Evolutionary conservation across 208 protist species (phyloP).

Genomic region (Leishmania mexicana): DNA sequence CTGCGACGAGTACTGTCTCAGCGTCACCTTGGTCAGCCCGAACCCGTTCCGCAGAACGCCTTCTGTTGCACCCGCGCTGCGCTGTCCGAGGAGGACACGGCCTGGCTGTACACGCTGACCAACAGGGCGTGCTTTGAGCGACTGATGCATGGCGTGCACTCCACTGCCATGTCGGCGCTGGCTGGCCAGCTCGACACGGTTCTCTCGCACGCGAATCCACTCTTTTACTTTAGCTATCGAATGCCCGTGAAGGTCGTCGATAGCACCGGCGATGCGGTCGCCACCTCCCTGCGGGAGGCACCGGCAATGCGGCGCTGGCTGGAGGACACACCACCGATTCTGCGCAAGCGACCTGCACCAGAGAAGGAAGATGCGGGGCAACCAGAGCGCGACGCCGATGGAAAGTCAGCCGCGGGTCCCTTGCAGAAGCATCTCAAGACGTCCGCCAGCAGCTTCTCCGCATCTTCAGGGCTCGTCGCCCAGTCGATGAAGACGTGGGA

Average conservation of each 20-base stretch:
- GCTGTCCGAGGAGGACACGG: slow-evolving; percentile 45
- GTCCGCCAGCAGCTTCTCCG: slow-evolving; percentile 4
- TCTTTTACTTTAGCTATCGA: slow-evolving; percentile 29
- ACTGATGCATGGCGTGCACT: slow-evolving; percentile 17
- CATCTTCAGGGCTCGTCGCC: slow-evolving; percentile 55
- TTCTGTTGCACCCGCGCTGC: slow-evolving; percentile 36
- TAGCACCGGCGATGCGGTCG: not conserved
- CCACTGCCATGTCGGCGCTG: slow-evolving; percentile 3
- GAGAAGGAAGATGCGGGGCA: not conserved
- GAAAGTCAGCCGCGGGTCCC: not conserved
- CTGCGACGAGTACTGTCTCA: slow-evolving; percentile 64
- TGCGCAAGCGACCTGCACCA: slow-evolving; percentile 4
- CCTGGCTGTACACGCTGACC: slow-evolving; percentile 58
- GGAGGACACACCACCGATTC: not conserved
- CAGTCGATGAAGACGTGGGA: slow-evolving; percentile 74
- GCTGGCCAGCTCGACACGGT: slow-evolving; percentile 27
- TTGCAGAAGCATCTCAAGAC: slow-evolving; percentile 33
- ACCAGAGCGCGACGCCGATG: not conserved
- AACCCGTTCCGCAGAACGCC: slow-evolving; percentile 20
- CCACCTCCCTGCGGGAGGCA: not conserved
- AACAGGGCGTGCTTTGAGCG: slow-evolving; percentile 51
- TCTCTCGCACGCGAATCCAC: slow-evolving; percentile 18
- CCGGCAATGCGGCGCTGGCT: slow-evolving; percentile 21
- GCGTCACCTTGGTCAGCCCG: slow-evolving; percentile 50
- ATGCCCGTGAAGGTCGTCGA: slow-evolving; percentile 11